Percentiles rank a stretch among this genome's conserved stretches.
These are phyloP conservation scores for Cordyceps pruinosa DNA, from an alignment of 2,329 filamentous ascomycete genomes.

Conservation along the genomic window DNA sequence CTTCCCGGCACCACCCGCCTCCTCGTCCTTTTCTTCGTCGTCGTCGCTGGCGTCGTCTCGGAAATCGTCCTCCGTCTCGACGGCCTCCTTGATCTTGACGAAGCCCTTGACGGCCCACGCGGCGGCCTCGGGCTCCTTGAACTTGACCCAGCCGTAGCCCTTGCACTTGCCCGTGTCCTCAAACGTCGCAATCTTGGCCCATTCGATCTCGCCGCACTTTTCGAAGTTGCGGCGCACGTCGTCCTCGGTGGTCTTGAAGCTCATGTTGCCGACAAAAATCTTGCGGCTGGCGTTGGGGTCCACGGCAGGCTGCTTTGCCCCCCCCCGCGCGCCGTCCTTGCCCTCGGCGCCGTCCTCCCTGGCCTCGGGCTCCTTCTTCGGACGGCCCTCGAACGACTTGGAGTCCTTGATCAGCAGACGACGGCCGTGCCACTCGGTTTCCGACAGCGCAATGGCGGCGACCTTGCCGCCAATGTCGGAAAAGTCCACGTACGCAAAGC, in stretches of 20 bases:
- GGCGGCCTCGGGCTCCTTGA: constrained; percentile 70
- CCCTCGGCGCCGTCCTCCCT: constrained; percentile 22
- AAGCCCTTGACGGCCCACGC: constrained; percentile 68
- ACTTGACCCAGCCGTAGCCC: constrained; percentile 92
- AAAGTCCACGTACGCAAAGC: constrained; percentile 96
- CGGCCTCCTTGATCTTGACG: constrained; percentile 59
- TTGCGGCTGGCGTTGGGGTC: constrained; percentile 63
- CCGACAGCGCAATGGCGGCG: constrained; percentile 78
- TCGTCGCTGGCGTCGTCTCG: constrained; percentile 30
- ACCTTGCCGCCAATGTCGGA: constrained; percentile 60
- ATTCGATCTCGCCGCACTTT: constrained; percentile 75
- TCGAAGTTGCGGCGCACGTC: constrained; percentile 73
- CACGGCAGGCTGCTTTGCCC: constrained; percentile 22
- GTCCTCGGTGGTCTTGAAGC: constrained; percentile 75
- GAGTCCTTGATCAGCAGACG: constrained; percentile 89
- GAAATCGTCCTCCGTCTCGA: constrained; percentile 58
- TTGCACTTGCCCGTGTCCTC: constrained; percentile 97
- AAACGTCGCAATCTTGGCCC: constrained; percentile 87
- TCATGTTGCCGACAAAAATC: constrained; percentile 81
- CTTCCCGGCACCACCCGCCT: constrained; percentile 31
- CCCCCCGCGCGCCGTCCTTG: constrained; percentile 9
- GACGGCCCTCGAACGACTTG: constrained; percentile 84
- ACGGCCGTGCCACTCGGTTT: constrained; percentile 68
- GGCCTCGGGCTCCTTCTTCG: constrained; percentile 52
- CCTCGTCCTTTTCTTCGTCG: constrained; percentile 22